Evolutionary conservation across 139 green algal genomes (phyloP).

Genomic region (Parachlorella kessleri): DNA sequence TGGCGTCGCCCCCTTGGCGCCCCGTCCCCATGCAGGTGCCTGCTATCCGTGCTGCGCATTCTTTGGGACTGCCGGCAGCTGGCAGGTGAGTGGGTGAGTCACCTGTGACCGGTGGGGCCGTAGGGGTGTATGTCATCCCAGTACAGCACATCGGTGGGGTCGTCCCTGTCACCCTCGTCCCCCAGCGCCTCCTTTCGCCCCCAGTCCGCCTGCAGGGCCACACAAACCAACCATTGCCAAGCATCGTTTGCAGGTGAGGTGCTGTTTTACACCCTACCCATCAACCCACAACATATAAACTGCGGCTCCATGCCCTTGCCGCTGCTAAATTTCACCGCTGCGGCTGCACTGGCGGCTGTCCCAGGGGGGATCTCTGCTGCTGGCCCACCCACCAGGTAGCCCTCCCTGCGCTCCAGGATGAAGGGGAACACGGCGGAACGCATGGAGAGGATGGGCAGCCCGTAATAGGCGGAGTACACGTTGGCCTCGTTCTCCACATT

Average conservation of each 20-base stretch:
- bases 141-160: constrained; percentile 12
- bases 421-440: constrained; percentile 16
- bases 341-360: no score
- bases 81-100: no score
- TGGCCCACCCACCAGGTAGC: constrained; percentile 19
- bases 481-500: constrained; percentile 27
- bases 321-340: no score
- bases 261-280: background rate
- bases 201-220: constrained; percentile 12
- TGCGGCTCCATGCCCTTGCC: no score
- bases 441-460: constrained; percentile 25
- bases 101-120: constrained; percentile 31
- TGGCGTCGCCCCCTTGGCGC: no score
- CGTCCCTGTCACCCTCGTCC: background rate
- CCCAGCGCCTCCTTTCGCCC: constrained; percentile 6
- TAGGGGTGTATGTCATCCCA: constrained; percentile 31
- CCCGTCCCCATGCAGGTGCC: no score
- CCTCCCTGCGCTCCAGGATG: constrained; percentile 20
- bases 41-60: no score
- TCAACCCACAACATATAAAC: background rate
- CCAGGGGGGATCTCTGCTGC: background rate
- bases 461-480: constrained; percentile 26
- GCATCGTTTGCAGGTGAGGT: background rate
- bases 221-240: background rate
- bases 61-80: no score